Base-by-base conservation (phyloP, 2,329 filamentous ascomycete species). In the Claviceps arundinis region DNA sequence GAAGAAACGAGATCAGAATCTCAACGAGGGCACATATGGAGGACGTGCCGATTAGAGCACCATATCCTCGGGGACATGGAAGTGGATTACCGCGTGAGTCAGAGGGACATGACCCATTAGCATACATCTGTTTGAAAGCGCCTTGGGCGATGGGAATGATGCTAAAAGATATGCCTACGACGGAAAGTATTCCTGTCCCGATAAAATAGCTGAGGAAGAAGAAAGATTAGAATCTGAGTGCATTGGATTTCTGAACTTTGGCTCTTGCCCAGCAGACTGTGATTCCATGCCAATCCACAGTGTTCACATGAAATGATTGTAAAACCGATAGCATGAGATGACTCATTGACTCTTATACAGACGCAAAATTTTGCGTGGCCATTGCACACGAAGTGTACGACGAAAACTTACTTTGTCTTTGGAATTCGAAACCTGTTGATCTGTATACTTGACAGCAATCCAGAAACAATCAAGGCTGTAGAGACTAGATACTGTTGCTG, bases 401-500 rank as follows among this genome's bases (percentile, higher is more conserved):
- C 8, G n/a, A 11, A 47, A 9, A 65, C 73, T 59, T 59, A 78
- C 67, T 73, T 72, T 0, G 87, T 87, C 57, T 77, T 78, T 57
- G 74, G 78, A 59, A 93, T 81, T 59, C 83, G 84, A 55, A 93
- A 84, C 5, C 85, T 75, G 0, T 84, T 87, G 57, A 93, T 90
- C 62, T 94, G 87, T 17, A 93, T 72, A 5, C 79, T 72, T 1
- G 85, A 88, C 24, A 91, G 74, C 43, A 88, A 74, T 30, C 87
- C 87, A 3, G 84, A 87, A 4, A 90, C 85, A 57, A 94, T 89
- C 53, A 90, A 71, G 0, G 85, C 81, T 0, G 85, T 85, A 5
- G 85, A 89, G 5, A 90, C 85, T 2, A 90, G 79, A 61, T 94
- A 93, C 60, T 89, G 84, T 56, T 85, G 79, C 47, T 82, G 69